Conservation (phyloP, 129 eudicot species). For the Dittrichia graveolens region DNA sequence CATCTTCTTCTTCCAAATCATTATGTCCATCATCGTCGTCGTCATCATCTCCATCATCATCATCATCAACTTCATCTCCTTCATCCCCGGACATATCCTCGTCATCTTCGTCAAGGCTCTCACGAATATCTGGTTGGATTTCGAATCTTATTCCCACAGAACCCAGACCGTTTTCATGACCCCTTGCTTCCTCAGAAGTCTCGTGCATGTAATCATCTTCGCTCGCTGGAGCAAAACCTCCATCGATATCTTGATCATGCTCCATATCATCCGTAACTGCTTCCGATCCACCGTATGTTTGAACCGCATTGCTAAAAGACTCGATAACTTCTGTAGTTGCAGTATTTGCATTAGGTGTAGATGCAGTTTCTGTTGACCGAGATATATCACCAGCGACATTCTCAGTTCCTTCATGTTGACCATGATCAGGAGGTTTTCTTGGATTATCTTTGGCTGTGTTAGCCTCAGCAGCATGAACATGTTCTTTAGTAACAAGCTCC, state of each 20-base stretch:
- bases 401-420: conserved; percentile 46
- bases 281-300: conserved; percentile 82
- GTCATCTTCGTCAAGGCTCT: conserved; percentile 82
- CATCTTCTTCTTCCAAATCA: conserved; percentile 87
- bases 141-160: conserved; percentile 81
- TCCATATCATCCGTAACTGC: conserved; percentile 92
- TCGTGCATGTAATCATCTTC: conserved; percentile 98
- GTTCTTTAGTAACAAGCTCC: conserved; percentile 89
- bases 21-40: conserved; percentile 79
- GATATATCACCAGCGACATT: conserved; percentile 40
- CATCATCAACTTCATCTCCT: conserved; percentile 83
- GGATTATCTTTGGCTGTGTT: conserved; percentile 53
- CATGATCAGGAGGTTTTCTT: conserved; percentile 56
- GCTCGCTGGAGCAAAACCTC: conserved; percentile 64
- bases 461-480: conserved; percentile 79
- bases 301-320: conserved; percentile 47
- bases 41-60: conserved; percentile 80
- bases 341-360: conserved; percentile 53
- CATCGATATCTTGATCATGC: conserved; percentile 92
- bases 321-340: conserved; percentile 48
- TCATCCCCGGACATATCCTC: conserved; percentile 97
- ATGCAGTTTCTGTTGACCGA: conserved; percentile 51
- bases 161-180: conserved; percentile 73
- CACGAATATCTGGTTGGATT: conserved; percentile 67
- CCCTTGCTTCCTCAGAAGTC: conserved; percentile 64